These are phyloP conservation scores for Lentinula lateritia DNA, from an alignment of 768 basidiomycete genomes.

Conservation along the genomic window DNA sequence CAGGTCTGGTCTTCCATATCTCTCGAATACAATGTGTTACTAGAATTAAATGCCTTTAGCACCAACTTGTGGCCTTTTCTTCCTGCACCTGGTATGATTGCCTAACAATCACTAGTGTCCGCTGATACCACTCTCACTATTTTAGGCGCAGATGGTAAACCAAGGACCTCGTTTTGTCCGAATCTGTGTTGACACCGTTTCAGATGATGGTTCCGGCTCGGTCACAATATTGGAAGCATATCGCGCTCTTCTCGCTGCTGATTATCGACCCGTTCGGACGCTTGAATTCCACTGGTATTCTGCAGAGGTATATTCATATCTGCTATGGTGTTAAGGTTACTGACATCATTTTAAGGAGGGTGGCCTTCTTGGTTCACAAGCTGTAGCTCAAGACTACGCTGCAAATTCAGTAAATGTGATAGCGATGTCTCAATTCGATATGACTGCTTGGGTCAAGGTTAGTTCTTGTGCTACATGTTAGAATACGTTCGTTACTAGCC, in stretches of 20 bases:
- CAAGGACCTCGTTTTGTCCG: conserved; percentile 10
- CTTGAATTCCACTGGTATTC: conserved; percentile 87
- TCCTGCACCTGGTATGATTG: conserved; percentile 61
- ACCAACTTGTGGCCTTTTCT: conserved; percentile 77
- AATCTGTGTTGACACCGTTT: conserved; percentile 18
- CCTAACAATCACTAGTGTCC: conserved; percentile 14
- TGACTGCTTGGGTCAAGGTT: conserved; percentile 93
- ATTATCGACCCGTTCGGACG: conserved; percentile 59
- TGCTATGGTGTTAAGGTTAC: conserved; percentile 1
- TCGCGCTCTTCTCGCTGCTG: conserved; percentile 60
- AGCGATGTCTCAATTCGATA: conserved; percentile 66
- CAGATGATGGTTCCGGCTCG: conserved; percentile 69
- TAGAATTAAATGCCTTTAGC: conserved; percentile 26
- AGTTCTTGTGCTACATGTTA: conserved; percentile 51
- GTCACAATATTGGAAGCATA: conserved; percentile 65
- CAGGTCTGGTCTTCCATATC: conserved; percentile 35
- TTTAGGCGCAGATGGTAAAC: conserved; percentile 46
- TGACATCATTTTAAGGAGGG: conserved; percentile 48
- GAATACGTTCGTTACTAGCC: neutral
- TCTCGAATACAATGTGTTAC: neutral
- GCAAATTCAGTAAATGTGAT: conserved; percentile 56
- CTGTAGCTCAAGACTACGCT: conserved; percentile 75
- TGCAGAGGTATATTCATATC: conserved; percentile 49
- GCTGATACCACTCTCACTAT: conserved; percentile 15
- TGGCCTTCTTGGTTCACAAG: conserved; percentile 85